Percentiles rank a stretch among this genome's conserved stretches.
phyloP scores from a whole-genome alignment of 768 basidiomycete species.

The Suillus discolor region DNA sequence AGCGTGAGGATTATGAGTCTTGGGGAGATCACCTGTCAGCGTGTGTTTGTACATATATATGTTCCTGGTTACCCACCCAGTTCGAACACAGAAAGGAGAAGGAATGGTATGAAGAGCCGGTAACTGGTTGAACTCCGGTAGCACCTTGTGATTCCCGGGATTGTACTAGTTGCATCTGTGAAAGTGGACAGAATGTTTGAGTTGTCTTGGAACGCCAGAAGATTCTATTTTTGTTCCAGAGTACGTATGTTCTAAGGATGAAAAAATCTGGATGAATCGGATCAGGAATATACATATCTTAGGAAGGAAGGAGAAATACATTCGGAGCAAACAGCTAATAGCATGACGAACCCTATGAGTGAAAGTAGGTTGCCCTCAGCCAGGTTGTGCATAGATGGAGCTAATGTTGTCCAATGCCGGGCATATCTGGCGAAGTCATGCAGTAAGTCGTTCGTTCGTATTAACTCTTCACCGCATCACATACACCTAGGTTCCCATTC shows the following conservation, averaged over 20 bases:
- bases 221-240: neutral
- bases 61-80: neutral
- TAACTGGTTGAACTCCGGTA: neutral
- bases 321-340: neutral
- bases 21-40: neutral
- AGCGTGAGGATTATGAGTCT: neutral
- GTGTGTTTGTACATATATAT: neutral
- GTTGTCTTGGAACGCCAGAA: neutral
- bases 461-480: neutral
- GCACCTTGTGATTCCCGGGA: conserved; percentile 1
- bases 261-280: neutral
- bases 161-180: neutral
- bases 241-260: neutral
- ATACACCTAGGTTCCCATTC: neutral
- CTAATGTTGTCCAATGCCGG: neutral
- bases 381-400: neutral
- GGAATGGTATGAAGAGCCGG: neutral
- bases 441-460: neutral
- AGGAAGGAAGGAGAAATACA: neutral
- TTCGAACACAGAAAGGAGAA: neutral
- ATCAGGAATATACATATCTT: neutral
- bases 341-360: neutral
- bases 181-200: neutral
- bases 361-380: neutral
- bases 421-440: neutral